Base-by-base conservation (phyloP, 768 basidiomycete species). In the Auriculariales sp. region DNA sequence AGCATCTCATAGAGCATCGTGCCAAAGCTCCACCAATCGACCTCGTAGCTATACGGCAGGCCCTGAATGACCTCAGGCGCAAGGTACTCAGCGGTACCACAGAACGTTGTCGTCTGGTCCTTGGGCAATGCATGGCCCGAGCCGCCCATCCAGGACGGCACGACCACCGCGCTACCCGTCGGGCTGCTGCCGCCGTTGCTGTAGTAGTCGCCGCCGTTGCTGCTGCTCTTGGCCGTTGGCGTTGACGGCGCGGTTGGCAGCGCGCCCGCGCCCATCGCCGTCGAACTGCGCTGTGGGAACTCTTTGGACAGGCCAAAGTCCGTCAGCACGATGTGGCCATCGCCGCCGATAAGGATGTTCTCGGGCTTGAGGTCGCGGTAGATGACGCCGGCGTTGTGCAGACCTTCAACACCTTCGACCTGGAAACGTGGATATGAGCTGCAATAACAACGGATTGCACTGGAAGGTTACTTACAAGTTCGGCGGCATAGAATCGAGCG, bases 1-100 rank as follows among this genome's bases (percentile, higher is more conserved):
- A 98, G 68, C 85, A 95, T 94, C 70, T 98, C 94, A 62, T 88
- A 91, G 52, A 98, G 67, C 86, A 98, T 94, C 54, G 94, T 97
- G 30, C 94, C 94, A 58, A 94, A 85, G 55, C 84, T 88, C 93
- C 92, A 99, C 88, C 91, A 94, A 62, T 98, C 94, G 19, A 94
- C 90, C 56, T 92, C 89, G 59, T 91, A 98, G 55, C 83, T 82
- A 61, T 98, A 94, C 17, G 81, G 75, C 57, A 85, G 64, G 1
- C 92, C 88, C 58, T 90, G 86, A 56, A 98, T 90, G 39, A 98
- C 92, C 66, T 99, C 94, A 0, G 95, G 95, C 11, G 95, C 91
- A 5, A 95, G 76, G 57, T 95, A 95, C 65, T 94, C 91, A 3
- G 91, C 91, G n/a, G 91, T 94, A 9, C 91, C 91, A 64, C 87